These are phyloP conservation scores for Vicia sativa DNA, from an alignment of 306 rosid genomes.

Conservation along the genomic window DNA sequence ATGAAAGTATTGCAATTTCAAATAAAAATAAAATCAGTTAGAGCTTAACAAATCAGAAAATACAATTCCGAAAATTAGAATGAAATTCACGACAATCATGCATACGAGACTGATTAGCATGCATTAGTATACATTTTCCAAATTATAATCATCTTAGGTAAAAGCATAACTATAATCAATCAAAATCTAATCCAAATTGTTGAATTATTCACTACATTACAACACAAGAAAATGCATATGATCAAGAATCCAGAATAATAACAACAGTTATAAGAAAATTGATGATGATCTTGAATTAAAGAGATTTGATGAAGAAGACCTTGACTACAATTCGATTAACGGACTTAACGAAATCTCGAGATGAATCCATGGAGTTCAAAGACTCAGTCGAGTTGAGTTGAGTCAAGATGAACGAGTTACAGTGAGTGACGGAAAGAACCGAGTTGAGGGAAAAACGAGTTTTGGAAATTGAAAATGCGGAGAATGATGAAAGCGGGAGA, in stretches of 20 bases:
- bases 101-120: not conserved
- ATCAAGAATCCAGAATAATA: not conserved
- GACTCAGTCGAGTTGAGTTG: not conserved
- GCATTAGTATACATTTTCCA: not conserved
- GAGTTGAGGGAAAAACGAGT: not conserved
- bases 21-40: not conserved
- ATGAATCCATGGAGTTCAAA: conserved; percentile 42
- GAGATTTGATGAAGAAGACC: too few relatives aligned
- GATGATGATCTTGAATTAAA: not conserved
- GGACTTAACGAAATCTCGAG: conserved; percentile 39
- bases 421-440: conserved; percentile 5
- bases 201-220: not conserved
- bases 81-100: not conserved
- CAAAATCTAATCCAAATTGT: not conserved
- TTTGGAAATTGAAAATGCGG: not conserved
- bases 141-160: not conserved
- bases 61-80: not conserved
- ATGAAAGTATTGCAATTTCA: too few relatives aligned
- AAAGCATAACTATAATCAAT: not conserved
- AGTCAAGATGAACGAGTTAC: conserved; percentile 9
- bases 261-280: not conserved
- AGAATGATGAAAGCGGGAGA: not conserved
- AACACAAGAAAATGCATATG: not conserved
- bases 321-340: conserved; percentile 15
- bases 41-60: not conserved